Percentiles rank a stretch among this genome's conserved stretches.
phyloP scores from a whole-genome alignment of 352 stramenopile species.

The Phytophthora podocarpi region DNA sequence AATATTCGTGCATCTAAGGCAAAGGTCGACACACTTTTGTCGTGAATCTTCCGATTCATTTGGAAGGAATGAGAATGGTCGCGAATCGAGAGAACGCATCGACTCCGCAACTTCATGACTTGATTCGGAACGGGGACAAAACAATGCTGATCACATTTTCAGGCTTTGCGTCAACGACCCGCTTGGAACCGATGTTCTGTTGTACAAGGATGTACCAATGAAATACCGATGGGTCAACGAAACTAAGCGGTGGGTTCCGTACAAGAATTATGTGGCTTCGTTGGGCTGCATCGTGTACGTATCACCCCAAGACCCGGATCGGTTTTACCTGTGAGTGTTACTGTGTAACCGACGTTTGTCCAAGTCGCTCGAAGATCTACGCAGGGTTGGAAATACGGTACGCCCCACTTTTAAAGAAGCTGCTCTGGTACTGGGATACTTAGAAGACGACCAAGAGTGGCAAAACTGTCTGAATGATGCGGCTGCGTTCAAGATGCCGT shows the following conservation, averaged over 20 bases:
- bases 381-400: slow-evolving; percentile 15
- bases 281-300: slow-evolving; percentile 26
- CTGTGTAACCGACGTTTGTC: slow-evolving; percentile 19
- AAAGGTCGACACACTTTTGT: slow-evolving; percentile 7
- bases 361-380: slow-evolving; percentile 31
- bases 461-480: slow-evolving; percentile 23
- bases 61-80: neutral
- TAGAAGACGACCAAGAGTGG: slow-evolving; percentile 30
- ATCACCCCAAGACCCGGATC: slow-evolving; percentile 23
- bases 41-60: neutral
- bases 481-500: slow-evolving; percentile 26
- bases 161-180: too few species aligned
- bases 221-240: too few species aligned
- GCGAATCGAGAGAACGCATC: too few species aligned
- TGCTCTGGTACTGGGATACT: slow-evolving; percentile 7
- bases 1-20: slow-evolving; percentile 29
- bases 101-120: too few species aligned
- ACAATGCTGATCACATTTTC: neutral
- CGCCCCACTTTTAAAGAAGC: slow-evolving; percentile 30
- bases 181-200: too few species aligned
- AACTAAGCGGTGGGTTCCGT: too few species aligned
- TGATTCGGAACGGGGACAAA: slow-evolving; percentile 2
- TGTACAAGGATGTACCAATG: too few species aligned
- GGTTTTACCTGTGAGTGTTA: slow-evolving; percentile 33
- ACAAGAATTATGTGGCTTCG: too few species aligned